These are phyloP conservation scores for Yueomyces sp. DNA, from an alignment of 805 yeast genomes.

Conservation along the genomic window DNA sequence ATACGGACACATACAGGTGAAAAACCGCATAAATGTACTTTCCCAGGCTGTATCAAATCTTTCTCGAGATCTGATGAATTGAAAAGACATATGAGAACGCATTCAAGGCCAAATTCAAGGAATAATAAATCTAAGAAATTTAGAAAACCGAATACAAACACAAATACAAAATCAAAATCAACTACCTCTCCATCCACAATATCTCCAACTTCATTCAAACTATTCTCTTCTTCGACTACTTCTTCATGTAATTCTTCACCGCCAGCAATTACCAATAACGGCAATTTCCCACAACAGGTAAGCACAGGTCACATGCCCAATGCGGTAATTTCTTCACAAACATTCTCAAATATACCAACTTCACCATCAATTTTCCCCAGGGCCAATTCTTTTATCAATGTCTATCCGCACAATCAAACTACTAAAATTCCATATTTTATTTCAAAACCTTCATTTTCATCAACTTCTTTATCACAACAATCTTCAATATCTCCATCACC, in stretches of 20 bases:
- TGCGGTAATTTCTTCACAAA: conserved; percentile 1
- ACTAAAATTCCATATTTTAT: no score
- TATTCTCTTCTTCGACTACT: background rate
- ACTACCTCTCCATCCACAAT: background rate
- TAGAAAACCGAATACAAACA: background rate
- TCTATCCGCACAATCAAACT: no score
- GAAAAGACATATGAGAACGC: conserved; percentile 76
- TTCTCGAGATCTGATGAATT: conserved; percentile 76
- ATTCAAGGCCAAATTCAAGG: conserved; percentile 22
- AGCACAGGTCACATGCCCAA: background rate
- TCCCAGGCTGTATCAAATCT: conserved; percentile 71
- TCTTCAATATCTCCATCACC: background rate
- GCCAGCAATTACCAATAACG: no score
- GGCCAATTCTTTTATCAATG: no score
- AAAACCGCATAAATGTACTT: conserved; percentile 76
- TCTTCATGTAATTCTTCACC: no score
- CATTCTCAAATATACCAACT: conserved; percentile 1
- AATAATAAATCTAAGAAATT: conserved; percentile 2
- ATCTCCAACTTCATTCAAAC: background rate
- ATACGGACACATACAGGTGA: conserved; percentile 90
- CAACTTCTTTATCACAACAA: background rate
- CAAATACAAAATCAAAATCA: background rate
- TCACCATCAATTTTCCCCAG: no score
- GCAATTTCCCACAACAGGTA: no score
- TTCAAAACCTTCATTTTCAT: background rate